Base-by-base conservation (phyloP, 495 filamentous ascomycete genomes). In the Hypomontagnella submonticulosa region DNA sequence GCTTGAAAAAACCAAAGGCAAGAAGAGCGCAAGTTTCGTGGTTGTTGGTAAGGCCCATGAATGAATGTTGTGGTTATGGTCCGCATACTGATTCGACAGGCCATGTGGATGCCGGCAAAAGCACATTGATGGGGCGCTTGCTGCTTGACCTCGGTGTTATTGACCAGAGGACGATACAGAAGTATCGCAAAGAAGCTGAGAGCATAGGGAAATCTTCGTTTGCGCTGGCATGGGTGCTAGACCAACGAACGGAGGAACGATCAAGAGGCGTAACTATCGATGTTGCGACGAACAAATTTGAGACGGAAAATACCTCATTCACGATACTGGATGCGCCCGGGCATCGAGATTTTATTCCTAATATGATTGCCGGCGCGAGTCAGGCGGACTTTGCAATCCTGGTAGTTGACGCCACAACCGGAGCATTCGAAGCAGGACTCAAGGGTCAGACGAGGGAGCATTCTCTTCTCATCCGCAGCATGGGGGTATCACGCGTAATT, bases 81-180 rank as follows among this genome's bases (percentile, higher is more conserved):
- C 44, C 51, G 49, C 56, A 15, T 40, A 8, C 33, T 69, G 42
- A 69, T 27, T 13, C 44, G 30, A 51, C 15, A 47, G 92, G 95
- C 34, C 95, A 99, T 76, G 95, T 99, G 43, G 95, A 99, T 77
- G 92, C 94, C 41, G 95, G 95, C 27, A 99, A 99, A 77, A 97
- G 92, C 77, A 99, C 95, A 12, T 81, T 99, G 13, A 98, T 98
- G 96, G 95, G 95, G 8, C 87, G 95, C 12, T 78, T 99, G n/a
- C 81, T 99, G 13, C 89, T 91, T 30, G 96, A 98, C 71, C 84
- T 96, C 36, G 89, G 91, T 23, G 92, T 93, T 0, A 87, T 98
- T 4, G 89, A 97, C 63, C 87, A 95, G 69, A 82, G 92, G 36
- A 93, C 92, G 8, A 82, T 99, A 53, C 91, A 96, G 43, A 93